A percentile compares a stretch with the other conserved stretches of the same genome.
Conservation (phyloP, 148 eudicot species). For the Silene latifolia region DNA sequence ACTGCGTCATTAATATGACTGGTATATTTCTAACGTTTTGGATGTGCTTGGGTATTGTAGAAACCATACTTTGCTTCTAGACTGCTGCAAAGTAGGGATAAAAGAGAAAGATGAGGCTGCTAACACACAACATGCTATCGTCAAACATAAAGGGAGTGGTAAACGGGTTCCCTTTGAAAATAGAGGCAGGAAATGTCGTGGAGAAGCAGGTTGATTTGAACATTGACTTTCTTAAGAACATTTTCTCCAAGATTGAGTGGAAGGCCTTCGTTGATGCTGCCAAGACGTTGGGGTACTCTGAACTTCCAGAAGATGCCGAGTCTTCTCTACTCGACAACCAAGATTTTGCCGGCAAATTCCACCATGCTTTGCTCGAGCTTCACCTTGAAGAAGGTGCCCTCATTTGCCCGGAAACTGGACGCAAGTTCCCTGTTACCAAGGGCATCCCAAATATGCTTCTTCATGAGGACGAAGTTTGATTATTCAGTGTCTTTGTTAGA, state of each 20-base stretch:
- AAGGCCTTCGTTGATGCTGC: slow-evolving; percentile 72
- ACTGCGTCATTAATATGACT: not conserved
- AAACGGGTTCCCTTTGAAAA: slow-evolving; percentile 68
- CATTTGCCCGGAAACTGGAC: slow-evolving; percentile 73
- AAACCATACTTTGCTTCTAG: not conserved
- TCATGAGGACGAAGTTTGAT: slow-evolving; percentile 28
- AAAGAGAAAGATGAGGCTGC: slow-evolving; percentile 58
- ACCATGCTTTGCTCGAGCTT: slow-evolving; percentile 84
- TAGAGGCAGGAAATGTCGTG: slow-evolving; percentile 55
- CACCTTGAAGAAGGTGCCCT: slow-evolving; percentile 88
- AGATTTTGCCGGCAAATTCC: slow-evolving; percentile 34
- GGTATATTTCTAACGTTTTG: not conserved
- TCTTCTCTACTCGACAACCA: slow-evolving; percentile 32
- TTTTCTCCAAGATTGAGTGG: slow-evolving; percentile 80
- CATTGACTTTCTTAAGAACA: slow-evolving; percentile 66
- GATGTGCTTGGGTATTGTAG: not conserved
- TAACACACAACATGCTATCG: slow-evolving; percentile 93
- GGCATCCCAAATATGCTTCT: slow-evolving; percentile 33
- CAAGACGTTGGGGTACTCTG: slow-evolving; percentile 55
- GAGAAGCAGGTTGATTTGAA: slow-evolving; percentile 70
- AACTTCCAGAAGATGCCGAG: slow-evolving; percentile 56
- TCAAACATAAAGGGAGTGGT: slow-evolving; percentile 87
- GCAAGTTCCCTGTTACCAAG: slow-evolving; percentile 30
- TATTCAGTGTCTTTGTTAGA: not conserved
- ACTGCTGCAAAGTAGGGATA: not conserved